Evolutionary conservation across 2,329 filamentous ascomycete genomes (phyloP), one percentile per base, ranked within the genome.

Genomic region (Stachybotrys echinatus): DNA sequence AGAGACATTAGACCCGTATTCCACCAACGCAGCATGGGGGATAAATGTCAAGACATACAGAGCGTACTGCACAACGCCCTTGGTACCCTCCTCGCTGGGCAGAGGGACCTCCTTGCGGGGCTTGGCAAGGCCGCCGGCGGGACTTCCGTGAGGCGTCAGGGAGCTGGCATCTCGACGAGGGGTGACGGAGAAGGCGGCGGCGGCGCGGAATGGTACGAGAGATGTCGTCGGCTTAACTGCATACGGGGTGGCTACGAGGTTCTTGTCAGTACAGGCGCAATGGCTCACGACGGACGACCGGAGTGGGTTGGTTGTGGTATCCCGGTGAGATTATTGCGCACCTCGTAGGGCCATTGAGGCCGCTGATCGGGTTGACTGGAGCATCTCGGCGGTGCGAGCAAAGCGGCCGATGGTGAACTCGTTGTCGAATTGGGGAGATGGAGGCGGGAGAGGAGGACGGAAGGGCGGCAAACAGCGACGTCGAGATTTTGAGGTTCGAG

Each of bases 61-160:
- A 56, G 88, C 89, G 70, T 91, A 92, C 84, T 95, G 88, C 62
- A 92, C 76, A 52, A 83, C 82, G 61, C 88, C 84, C 77, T 92
- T 89, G 71, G 86, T 89, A 57, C 78, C 78, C 71, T 90, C 85
- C 73, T 95, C 84, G 69, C 87, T 92, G 56, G 87, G 75, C 52
- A 94, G 76, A 55, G 83, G 84, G 50, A 94, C 88, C 72, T 92
- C 87, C 66, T 80, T 81, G 61, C 84, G 81, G 60, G 74, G 65
- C 71, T 75, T 65, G 72, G 77, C 66, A 65, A 84, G 59, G 72
- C 79, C 66, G 66, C 63, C 66, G 40, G 81, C 66, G 40, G 81
- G 73, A 52, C 77, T 74, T 52, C 74, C 74, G 63, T 81, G 74
- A 60, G 79, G 73, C 54, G 77, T 70, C 50, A 80, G 62, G 54